These are phyloP conservation scores for Cokeromyces recurvatus DNA, from an alignment of 371 early-diverging fungal genomes.

Conservation along the genomic window DNA sequence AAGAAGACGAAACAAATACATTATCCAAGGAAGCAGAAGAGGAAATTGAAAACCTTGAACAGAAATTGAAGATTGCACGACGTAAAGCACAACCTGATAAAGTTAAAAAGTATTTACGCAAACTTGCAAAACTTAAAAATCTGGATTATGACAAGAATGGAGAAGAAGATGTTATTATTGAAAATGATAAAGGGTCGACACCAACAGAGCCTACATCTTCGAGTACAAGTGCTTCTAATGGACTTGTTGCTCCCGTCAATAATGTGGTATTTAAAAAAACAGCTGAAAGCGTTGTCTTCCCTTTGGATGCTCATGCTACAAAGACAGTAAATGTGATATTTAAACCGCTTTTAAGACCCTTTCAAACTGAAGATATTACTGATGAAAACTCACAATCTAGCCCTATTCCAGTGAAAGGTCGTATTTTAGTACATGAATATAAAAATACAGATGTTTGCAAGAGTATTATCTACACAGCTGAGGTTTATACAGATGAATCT, in stretches of 20 bases:
- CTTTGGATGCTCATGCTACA: slow-evolving; percentile 68
- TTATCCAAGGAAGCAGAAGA: slow-evolving; percentile 86
- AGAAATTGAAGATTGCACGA: slow-evolving; percentile 94
- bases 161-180: slow-evolving; percentile 9
- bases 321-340: slow-evolving; percentile 64
- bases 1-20: slow-evolving; percentile 56
- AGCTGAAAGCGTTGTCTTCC: slow-evolving; percentile 69
- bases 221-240: background rate
- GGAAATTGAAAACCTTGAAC: slow-evolving; percentile 91
- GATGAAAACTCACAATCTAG: background rate
- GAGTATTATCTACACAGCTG: slow-evolving; percentile 57
- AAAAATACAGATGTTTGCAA: slow-evolving; percentile 89
- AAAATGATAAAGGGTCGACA: background rate
- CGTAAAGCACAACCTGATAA: slow-evolving; percentile 91
- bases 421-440: slow-evolving; percentile 81
- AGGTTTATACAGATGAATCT: slow-evolving; percentile 40
- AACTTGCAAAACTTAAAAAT: slow-evolving; percentile 59
- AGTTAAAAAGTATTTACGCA: slow-evolving; percentile 77
- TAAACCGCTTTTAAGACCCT: slow-evolving; percentile 40
- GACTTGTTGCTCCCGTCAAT: slow-evolving; percentile 7
- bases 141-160: too few species aligned
- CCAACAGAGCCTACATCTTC: slow-evolving; percentile 3
- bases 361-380: slow-evolving; percentile 10
- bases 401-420: slow-evolving; percentile 35
- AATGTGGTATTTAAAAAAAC: slow-evolving; percentile 57